phyloP scores from a whole-genome alignment of 805 yeast genomes.

The Yarrowia sp. region DNA sequence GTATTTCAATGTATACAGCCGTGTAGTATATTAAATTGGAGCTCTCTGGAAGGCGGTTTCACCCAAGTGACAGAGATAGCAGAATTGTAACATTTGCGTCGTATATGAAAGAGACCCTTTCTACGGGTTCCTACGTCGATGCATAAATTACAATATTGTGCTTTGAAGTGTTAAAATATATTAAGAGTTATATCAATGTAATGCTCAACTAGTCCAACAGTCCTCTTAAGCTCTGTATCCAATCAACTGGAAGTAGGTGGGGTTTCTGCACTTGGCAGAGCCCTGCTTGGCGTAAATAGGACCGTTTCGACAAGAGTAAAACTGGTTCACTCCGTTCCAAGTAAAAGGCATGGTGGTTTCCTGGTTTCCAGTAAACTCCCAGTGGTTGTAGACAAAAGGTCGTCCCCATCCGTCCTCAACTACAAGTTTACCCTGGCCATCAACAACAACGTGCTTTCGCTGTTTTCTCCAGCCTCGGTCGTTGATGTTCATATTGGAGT shows the following conservation, averaged over 20 bases:
- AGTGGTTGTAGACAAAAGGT: not conserved
- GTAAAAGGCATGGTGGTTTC: conserved; percentile 3
- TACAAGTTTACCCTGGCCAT: not conserved
- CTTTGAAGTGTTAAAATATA: no score
- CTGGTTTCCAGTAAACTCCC: conserved; percentile 20
- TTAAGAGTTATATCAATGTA: no score
- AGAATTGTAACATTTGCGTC: no score
- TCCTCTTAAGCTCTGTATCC: not conserved
- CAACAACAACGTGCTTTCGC: conserved; percentile 8
- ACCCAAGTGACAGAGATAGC: no score
- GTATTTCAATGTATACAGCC: no score
- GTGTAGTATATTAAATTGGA: no score
- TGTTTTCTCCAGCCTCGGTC: not conserved
- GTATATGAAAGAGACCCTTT: no score
- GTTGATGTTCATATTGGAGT: conserved; percentile 21
- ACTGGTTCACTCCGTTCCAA: conserved; percentile 1
- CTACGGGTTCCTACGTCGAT: no score
- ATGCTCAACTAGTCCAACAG: no score
- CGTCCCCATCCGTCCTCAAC: conserved; percentile 20
- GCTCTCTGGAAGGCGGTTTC: no score
- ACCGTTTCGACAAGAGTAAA: not conserved
- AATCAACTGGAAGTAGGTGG: conserved; percentile 11
- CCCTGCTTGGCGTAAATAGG: conserved; percentile 6
- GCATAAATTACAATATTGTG: no score
- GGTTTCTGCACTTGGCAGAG: conserved; percentile 1